Evolutionary conservation across 352 stramenopile genomes (phyloP), one percentile per base, ranked within the genome.

Genomic region (Hyaloperonospora brassicae): DNA sequence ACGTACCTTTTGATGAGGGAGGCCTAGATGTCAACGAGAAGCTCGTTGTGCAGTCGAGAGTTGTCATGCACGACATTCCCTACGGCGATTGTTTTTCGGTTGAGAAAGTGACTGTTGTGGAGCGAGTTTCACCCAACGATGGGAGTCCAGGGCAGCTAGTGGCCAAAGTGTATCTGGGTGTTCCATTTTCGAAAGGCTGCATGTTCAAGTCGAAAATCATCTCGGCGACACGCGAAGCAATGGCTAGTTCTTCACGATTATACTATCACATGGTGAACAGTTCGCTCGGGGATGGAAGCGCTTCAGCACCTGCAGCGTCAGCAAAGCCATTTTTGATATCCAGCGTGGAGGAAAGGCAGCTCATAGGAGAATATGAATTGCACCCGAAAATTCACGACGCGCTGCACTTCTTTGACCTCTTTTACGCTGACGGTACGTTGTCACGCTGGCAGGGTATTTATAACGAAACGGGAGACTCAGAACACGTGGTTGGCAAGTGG

Each of bases 181-280:
- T 93, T 47, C 83, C 83, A 35, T 93, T 93, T 52, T 91, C 83
- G 6, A 93, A 90, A 46, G 83, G 83, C 4, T 93, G 83, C 51
- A 89, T 93, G 79, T 93, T 91, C 59, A 93, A 93, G 62, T 90
- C 79, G 31, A 93, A 91, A 65, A 93, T 93, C 50, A 89, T 93
- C 36, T 87, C 80, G 0, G 76, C 82, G 12, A 93, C 80, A 34
- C 63, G 70, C 11, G 79, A 87, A 43, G 74, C 76, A 22, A 73
- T 86, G 47, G 57, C 23, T 25, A 73, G 72, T 38, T 87, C 76
- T 8, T 73, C 66, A 2, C 73, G 69, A 22, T 57, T 87, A 25
- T 70, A 73, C 49, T 86, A 84, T 47, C 73, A 89, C 31, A 55
- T 79, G 50, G 70, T 86, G 38, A 86, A 87, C 48, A 73, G 72